Conservation (phyloP, 2,329 filamentous ascomycete genomes). For the Fusarium irregulare region DNA sequence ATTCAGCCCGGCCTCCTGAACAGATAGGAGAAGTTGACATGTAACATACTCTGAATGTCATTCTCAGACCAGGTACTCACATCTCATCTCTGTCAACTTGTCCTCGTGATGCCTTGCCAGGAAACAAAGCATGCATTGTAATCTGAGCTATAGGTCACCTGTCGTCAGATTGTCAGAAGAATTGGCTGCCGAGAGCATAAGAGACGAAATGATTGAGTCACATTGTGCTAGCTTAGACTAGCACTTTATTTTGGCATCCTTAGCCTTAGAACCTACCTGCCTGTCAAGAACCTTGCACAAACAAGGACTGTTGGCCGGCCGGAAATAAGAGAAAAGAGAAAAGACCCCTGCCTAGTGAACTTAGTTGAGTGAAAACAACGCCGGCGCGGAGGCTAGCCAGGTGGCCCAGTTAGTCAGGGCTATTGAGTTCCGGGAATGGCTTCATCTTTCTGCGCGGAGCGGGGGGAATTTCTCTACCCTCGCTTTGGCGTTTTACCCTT, state of each 20-base stretch:
- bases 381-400: neutral
- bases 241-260: neutral
- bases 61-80: neutral
- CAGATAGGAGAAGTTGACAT: neutral
- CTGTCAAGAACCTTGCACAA: neutral
- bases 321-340: neutral
- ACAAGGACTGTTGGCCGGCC: neutral
- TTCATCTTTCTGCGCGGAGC: neutral
- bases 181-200: neutral
- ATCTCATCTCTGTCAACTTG: neutral
- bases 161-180: neutral
- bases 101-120: neutral
- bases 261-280: neutral
- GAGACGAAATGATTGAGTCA: neutral
- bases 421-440: slow-evolving; percentile 25
- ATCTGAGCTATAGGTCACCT: neutral
- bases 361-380: neutral
- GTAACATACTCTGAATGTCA: neutral
- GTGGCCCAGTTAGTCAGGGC: neutral
- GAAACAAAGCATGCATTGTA: neutral
- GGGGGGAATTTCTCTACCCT: neutral
- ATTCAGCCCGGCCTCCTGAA: neutral
- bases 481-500: neutral
- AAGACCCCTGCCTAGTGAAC: neutral
- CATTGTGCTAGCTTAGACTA: neutral